phyloP scores from a whole-genome alignment of 2,329 filamentous ascomycete species.

The Simplicillium aogashimaense region DNA sequence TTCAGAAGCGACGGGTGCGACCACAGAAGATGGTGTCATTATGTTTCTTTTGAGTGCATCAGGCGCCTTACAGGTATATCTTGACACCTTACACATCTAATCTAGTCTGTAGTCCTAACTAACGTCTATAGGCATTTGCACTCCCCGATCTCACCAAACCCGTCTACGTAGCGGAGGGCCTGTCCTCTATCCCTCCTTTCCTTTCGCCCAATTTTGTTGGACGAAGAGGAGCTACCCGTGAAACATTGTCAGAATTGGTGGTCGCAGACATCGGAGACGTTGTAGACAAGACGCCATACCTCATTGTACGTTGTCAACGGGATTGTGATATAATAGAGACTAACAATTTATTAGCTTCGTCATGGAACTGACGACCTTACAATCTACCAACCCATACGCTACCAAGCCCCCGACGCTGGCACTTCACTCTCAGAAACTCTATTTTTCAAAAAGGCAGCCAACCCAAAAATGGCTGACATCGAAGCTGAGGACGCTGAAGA shows the following conservation, averaged over 20 bases:
- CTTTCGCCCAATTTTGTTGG: conserved; percentile 61
- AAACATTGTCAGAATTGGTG: conserved; percentile 67
- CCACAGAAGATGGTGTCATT: conserved; percentile 42
- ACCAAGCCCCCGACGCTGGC: conserved; percentile 25
- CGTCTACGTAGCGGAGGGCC: conserved; percentile 64
- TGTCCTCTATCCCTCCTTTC: conserved; percentile 68
- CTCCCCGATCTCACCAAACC: conserved; percentile 63
- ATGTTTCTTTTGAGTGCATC: conserved; percentile 69
- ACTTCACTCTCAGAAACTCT: conserved; percentile 43
- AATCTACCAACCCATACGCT: conserved; percentile 73
- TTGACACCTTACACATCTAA: too few relatives aligned
- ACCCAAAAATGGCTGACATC: conserved; percentile 54
- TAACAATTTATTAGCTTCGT: conserved; percentile 47
- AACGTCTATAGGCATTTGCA: conserved; percentile 71
- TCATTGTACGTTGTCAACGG: conserved; percentile 53
- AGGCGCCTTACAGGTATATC: conserved; percentile 69
- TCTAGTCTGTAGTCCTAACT: too few relatives aligned
- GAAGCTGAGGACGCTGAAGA: conserved; percentile 38
- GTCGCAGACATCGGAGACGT: conserved; percentile 77
- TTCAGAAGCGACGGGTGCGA: conserved; percentile 26
- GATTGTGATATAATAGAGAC: background rate
- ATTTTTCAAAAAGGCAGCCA: conserved; percentile 67
- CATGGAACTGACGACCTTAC: conserved; percentile 73
- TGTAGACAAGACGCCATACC: conserved; percentile 60
- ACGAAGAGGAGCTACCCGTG: conserved; percentile 61